These are phyloP conservation scores for Solanum dulcamara DNA, from an alignment of 257 asterid genomes.

Conservation along the genomic window DNA sequence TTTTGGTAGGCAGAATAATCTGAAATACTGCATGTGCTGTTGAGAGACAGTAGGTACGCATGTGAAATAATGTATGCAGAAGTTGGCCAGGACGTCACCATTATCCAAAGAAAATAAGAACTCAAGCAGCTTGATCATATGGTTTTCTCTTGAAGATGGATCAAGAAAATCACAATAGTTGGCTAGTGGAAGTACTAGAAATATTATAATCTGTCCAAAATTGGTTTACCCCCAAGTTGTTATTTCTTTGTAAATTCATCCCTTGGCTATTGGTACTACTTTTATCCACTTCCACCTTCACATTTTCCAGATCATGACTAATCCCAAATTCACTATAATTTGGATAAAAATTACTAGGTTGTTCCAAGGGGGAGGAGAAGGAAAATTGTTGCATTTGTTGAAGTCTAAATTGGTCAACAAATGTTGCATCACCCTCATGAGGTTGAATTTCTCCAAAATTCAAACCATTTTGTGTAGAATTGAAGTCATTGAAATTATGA, in stretches of 20 bases:
- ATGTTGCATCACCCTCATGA: slow-evolving; percentile 3
- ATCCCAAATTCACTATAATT: background rate
- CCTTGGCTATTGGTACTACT: slow-evolving; percentile 1
- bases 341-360: background rate
- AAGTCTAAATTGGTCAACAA: slow-evolving; percentile 15
- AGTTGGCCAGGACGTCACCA: background rate
- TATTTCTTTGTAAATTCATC: background rate
- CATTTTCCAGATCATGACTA: background rate
- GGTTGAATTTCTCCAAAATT: slow-evolving; percentile 8
- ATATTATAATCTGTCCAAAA: slow-evolving; percentile 20
- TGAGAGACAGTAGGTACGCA: background rate
- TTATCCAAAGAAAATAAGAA: background rate
- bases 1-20: background rate
- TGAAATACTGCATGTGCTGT: background rate
- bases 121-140: background rate
- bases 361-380: slow-evolving; percentile 11
- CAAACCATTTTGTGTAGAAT: background rate
- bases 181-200: slow-evolving; percentile 12
- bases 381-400: slow-evolving; percentile 17
- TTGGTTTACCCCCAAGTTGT: slow-evolving; percentile 7
- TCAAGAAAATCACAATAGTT: slow-evolving; percentile 8
- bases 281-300: slow-evolving; percentile 16
- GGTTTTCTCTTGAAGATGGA: background rate
- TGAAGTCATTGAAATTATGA: slow-evolving; percentile 10
- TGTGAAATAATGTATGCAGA: background rate